These are phyloP conservation scores for Hypomyces rosellus DNA, from an alignment of 2,329 filamentous ascomycete species.

Conservation along the genomic window DNA sequence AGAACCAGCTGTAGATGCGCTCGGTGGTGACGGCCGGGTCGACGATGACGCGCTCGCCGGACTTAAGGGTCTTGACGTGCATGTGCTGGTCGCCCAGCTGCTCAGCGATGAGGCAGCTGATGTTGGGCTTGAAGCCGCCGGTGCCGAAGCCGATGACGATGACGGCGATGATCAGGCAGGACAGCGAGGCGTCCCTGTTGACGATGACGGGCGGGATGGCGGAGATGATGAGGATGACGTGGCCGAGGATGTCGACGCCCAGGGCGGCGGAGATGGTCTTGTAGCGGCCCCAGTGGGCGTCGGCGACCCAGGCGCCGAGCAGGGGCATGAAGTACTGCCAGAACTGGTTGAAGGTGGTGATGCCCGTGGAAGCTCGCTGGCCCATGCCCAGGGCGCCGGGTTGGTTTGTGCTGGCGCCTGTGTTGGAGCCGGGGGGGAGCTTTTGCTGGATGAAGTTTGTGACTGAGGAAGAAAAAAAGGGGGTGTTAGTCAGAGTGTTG, in stretches of 20 bases:
- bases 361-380: slow-evolving; percentile 43
- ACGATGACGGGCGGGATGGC: slow-evolving; percentile 58
- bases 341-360: slow-evolving; percentile 47
- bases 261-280: slow-evolving; percentile 61
- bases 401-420: slow-evolving; percentile 42
- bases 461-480: slow-evolving; percentile 20
- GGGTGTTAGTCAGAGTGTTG: background rate
- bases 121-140: slow-evolving; percentile 60
- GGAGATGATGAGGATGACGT: slow-evolving; percentile 59
- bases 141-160: too few relatives aligned
- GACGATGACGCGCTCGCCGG: slow-evolving; percentile 60
- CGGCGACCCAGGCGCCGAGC: slow-evolving; percentile 43
- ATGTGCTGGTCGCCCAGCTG: slow-evolving; percentile 52
- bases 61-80: slow-evolving; percentile 27
- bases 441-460: slow-evolving; percentile 59
- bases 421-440: slow-evolving; percentile 47
- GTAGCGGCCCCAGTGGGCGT: slow-evolving; percentile 61
- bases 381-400: slow-evolving; percentile 52
- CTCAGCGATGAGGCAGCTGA: slow-evolving; percentile 61
- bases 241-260: slow-evolving; percentile 55
- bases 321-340: slow-evolving; percentile 57
- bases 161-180: slow-evolving; percentile 56
- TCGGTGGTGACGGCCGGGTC: slow-evolving; percentile 60
- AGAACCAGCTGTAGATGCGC: slow-evolving; percentile 61
- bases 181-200: slow-evolving; percentile 49